Evolutionary conservation across 75 land plant species (phyloP), one percentile per base, ranked within the genome.

Genomic region (Pseudotsuga menziesii): DNA sequence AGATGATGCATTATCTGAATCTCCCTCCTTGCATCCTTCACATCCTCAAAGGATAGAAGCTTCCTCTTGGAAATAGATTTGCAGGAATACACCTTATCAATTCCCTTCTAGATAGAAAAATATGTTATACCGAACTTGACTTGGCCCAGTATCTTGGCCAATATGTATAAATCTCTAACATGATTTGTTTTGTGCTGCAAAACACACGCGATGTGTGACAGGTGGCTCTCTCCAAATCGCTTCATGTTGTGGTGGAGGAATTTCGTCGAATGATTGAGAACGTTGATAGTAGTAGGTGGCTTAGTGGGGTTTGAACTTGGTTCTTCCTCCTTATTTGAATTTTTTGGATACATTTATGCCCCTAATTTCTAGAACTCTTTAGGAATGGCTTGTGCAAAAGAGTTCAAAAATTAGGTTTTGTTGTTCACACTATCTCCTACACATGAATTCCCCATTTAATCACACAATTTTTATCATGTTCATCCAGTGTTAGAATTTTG

Each of bases 1-100:
- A 96, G 78, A 54, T 91, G 91, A 63, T 93, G 97, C 98, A 96
- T 91, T 71, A 96, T 96, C 86, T 90, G 94, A 78, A 91, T 88
- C 93, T 95, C 98, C 44, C 98, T 72, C 85, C 91, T 84, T 35
- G 93, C 98, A 61, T 95, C 98, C 62, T 95, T 96, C 56, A 91
- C 93, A 66, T 95, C 98, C 66, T 95, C 96, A 9, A 74, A 58
- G 80, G 92, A 91, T 11, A 81, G 70, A 19, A 93, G 81, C 85
- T 93, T 93, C 77, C 91, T 76, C 83, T 93, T 93, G 2, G 94
- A 89, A 77, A 89, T 87, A 35, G 89, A 84, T 36, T 89, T 89
- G 73, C 89, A 89, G 11, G 91, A 89, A 69, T 78, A 78, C 12
- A 61, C 63, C 78, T 86, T 56, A n/a, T 69, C 61, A n/a, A 82